phyloP scores from a whole-genome alignment of 2,329 filamentous ascomycete species.

The Sclerotinia sclerotiorum region DNA sequence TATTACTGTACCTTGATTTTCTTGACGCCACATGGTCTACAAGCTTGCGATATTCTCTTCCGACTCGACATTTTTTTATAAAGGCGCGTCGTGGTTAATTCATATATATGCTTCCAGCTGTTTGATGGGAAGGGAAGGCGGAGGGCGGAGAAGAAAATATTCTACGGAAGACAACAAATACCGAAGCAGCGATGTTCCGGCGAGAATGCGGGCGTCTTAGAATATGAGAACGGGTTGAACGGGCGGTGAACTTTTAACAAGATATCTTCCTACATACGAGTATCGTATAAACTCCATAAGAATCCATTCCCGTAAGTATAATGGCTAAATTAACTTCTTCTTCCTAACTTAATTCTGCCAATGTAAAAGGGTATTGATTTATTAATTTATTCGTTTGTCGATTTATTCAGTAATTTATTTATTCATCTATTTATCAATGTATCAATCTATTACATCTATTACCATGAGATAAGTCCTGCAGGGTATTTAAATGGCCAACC shows the following conservation, averaged over 20 bases:
- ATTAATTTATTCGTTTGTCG: too few species aligned
- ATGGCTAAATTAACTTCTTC: too few species aligned
- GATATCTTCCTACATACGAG: background rate
- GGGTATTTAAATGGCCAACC: background rate
- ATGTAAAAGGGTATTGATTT: background rate
- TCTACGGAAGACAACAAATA: slow-evolving; percentile 16
- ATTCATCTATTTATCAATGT: too few species aligned
- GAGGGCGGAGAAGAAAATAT: background rate
- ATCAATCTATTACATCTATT: too few species aligned
- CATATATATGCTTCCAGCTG: background rate
- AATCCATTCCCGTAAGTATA: too few species aligned
- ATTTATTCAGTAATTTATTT: too few species aligned
- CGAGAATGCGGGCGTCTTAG: background rate
- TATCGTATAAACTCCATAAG: background rate
- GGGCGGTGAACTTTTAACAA: background rate
- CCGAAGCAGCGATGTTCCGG: background rate
- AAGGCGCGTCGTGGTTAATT: background rate
- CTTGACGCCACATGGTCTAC: slow-evolving; percentile 34
- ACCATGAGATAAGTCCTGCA: background rate
- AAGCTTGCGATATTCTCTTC: slow-evolving; percentile 39
- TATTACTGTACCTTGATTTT: slow-evolving; percentile 34
- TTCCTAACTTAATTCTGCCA: background rate
- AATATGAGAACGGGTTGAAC: background rate
- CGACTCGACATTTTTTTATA: slow-evolving; percentile 23
- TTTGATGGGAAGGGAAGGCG: background rate